Base-by-base conservation (phyloP, 2,329 filamentous ascomycete species). In the Amylocarpus encephaloides region DNA sequence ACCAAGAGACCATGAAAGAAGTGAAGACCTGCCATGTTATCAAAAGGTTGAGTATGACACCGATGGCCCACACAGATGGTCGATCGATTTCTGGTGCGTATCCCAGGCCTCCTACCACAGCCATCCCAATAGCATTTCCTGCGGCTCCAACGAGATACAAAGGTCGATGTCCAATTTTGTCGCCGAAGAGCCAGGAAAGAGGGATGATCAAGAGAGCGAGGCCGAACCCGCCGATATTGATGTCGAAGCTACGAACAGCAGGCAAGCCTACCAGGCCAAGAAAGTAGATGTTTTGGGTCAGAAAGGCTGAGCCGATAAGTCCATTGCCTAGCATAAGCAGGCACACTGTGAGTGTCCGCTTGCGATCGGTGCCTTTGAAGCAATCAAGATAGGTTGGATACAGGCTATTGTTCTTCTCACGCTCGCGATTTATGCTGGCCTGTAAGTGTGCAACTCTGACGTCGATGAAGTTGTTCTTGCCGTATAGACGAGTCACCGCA, bases 331-430 rank as follows among this genome's bases (percentile, higher is more conserved):
- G 54, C 48, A 65, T 66, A 0, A 66, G 58, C 40, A 66, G 66
- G 50, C 67, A 59, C 15, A 68, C 65, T 40, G 69, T 70, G 12
- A 68, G 55, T 0, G 69, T 70, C 16, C 68, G 62, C 46, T 64
- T 65, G 22, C 63, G 54, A 51, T 70, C 64, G 1, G 55, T 53
- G n/a, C 58, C 59, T 41, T 62, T 48, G 61, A 71, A 70, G 54
- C 67, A 70, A 34, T 68, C 63, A 1, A 55, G 35, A 48, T 65
- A 70, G 0, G 60, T 61, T 18, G 51, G 30, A 18, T 33, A 12
- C 13, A 6, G 11, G 6, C 32, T 29, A 3, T 36, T 19, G 5
- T 35, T 16, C 32, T 51, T 33, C n/a, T 46, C 13, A 6, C 42
- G 15, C 39, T 56, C 57, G 5, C 36, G 33, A 0, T 43, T 13